Evolutionary conservation across 2,329 filamentous ascomycete species (phyloP).

Genomic region (Leptographium radiaticola): DNA sequence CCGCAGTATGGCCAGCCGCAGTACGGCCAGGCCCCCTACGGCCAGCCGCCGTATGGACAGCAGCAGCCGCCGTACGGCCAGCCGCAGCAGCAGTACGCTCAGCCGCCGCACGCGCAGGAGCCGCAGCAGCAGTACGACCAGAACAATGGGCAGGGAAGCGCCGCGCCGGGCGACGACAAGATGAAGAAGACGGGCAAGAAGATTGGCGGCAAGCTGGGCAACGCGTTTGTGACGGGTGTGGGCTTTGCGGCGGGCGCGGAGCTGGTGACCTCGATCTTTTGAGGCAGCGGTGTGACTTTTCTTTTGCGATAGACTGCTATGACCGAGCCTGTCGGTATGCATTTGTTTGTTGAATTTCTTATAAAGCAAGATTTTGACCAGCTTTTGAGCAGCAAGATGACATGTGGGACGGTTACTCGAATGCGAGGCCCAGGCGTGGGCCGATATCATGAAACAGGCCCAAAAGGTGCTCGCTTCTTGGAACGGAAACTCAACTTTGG

Average conservation of each 20-base stretch:
- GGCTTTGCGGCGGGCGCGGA: conserved; percentile 84
- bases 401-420: no score
- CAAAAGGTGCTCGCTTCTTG: no score
- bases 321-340: no score
- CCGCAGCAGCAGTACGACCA: conserved; percentile 20
- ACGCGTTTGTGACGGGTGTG: conserved; percentile 77
- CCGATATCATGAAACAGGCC: no score
- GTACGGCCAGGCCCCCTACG: background rate
- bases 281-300: conserved; percentile 16
- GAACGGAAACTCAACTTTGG: no score
- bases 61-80: conserved; percentile 17
- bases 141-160: conserved; percentile 24
- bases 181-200: conserved; percentile 73
- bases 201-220: conserved; percentile 87
- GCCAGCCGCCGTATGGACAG: conserved; percentile 11
- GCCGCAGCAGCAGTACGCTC: conserved; percentile 41
- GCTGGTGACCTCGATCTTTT: conserved; percentile 85
- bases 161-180: conserved; percentile 38
- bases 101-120: conserved; percentile 24
- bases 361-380: no score
- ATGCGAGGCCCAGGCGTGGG: no score
- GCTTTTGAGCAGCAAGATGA: no score
- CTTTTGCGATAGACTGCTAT: background rate
- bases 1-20: conserved; percentile 1
- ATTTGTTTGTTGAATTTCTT: no score